Conservation (phyloP, 148 eudicot species). For the Selenicereus undatus region DNA sequence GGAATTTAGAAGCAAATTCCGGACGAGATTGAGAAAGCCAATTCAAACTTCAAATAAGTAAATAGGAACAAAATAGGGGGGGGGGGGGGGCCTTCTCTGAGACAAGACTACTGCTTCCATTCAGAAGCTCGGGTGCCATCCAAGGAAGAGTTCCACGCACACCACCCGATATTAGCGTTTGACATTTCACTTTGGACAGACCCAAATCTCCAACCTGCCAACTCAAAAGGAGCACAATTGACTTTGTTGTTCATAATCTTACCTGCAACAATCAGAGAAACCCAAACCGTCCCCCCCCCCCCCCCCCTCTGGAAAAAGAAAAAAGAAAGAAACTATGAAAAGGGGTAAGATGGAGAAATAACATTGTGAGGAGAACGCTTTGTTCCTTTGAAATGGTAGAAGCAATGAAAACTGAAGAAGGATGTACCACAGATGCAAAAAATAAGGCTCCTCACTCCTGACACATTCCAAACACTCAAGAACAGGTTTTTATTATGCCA, state of each 20-base stretch:
- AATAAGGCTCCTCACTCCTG: too few relatives aligned
- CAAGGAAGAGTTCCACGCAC: conserved; percentile 97
- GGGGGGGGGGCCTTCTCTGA: conserved; percentile 63
- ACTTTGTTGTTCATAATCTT: conserved; percentile 2
- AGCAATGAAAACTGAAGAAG: not conserved
- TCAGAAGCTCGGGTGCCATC: conserved; percentile 98
- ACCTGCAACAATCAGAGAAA: not conserved
- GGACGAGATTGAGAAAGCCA: not conserved
- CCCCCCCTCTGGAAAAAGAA: not conserved
- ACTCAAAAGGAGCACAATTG: conserved; percentile 3
- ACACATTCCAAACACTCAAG: too few relatives aligned
- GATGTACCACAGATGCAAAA: too few relatives aligned
- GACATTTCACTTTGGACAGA: conserved; percentile 87
- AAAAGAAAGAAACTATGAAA: too few relatives aligned
- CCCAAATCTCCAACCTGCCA: conserved; percentile 92
- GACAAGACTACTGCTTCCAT: conserved; percentile 86
- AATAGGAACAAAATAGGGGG: not conserved
- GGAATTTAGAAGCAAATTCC: not conserved
- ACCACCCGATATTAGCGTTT: conserved; percentile 87
- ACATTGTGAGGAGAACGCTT: not conserved
- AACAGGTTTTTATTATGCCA: too few relatives aligned
- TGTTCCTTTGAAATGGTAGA: not conserved
- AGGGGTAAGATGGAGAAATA: not conserved
- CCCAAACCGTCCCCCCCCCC: not conserved
- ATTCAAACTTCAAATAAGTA: not conserved